These are phyloP conservation scores for Lycium ferocissimum DNA, from an alignment of 257 asterid genomes.

Conservation along the genomic window DNA sequence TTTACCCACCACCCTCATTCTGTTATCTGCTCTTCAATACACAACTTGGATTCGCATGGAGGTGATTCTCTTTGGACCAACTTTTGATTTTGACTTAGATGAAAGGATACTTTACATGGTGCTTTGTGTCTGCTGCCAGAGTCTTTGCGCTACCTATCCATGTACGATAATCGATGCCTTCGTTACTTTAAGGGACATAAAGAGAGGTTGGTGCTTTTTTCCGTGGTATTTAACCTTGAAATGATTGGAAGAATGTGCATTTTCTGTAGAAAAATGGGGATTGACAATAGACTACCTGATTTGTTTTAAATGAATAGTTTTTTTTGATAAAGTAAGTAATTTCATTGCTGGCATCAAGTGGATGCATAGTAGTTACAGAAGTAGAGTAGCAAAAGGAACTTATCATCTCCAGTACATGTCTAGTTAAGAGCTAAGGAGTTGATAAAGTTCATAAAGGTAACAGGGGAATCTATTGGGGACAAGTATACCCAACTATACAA, in stretches of 20 bases:
- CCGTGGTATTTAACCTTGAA: background rate
- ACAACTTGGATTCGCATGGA: slow-evolving; percentile 64
- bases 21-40: slow-evolving; percentile 81
- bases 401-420: too few species aligned
- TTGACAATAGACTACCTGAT: background rate
- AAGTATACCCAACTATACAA: too few species aligned
- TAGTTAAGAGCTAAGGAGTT: too few species aligned
- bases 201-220: slow-evolving; percentile 59
- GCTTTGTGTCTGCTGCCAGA: slow-evolving; percentile 54
- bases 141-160: slow-evolving; percentile 77
- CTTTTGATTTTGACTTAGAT: slow-evolving; percentile 21
- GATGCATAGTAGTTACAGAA: too few species aligned
- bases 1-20: slow-evolving; percentile 93
- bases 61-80: slow-evolving; percentile 49
- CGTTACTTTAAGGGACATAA: slow-evolving; percentile 95
- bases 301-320: background rate
- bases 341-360: too few species aligned
- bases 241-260: slow-evolving; percentile 4
- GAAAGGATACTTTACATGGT: slow-evolving; percentile 41
- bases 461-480: too few species aligned
- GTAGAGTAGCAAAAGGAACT: too few species aligned
- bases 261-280: slow-evolving; percentile 9
- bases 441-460: too few species aligned
- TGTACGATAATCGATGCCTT: slow-evolving; percentile 95
- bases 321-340: too few species aligned